Percentiles rank a stretch among this genome's conserved stretches.
These are phyloP conservation scores for Phellopilus nigrolimitatus DNA, from an alignment of 1,284 basidiomycete species.

Conservation along the genomic window DNA sequence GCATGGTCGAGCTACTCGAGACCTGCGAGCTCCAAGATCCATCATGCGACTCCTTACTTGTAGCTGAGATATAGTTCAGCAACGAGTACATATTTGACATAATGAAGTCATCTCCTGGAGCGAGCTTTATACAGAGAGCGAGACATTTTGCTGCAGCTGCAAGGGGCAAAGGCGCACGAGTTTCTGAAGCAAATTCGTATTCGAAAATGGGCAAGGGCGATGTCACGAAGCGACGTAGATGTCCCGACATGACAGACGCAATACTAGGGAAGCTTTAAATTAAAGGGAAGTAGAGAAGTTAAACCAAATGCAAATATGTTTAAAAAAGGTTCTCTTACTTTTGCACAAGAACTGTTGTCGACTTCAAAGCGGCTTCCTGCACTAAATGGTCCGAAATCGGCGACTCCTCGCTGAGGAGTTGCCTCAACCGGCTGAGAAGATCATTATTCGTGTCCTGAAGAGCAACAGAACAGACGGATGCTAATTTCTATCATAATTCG, in stretches of 20 bases:
- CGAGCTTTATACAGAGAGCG: slow-evolving; percentile 84
- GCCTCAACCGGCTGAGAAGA: slow-evolving; percentile 67
- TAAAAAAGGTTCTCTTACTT: slow-evolving; percentile 45
- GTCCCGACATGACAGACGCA: slow-evolving; percentile 70
- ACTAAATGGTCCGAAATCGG: slow-evolving; percentile 77
- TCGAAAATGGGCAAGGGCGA: slow-evolving; percentile 87
- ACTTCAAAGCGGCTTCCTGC: slow-evolving; percentile 83
- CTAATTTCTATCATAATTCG: slow-evolving; percentile 64
- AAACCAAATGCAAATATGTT: neutral
- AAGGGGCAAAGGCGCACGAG: slow-evolving; percentile 70
- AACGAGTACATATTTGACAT: slow-evolving; percentile 96
- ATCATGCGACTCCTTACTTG: slow-evolving; percentile 70
- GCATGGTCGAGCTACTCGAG: slow-evolving; percentile 39
- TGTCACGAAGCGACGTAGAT: slow-evolving; percentile 85
- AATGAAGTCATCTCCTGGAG: slow-evolving; percentile 85
- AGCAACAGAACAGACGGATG: slow-evolving; percentile 79
- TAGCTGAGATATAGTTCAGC: slow-evolving; percentile 84
- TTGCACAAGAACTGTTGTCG: slow-evolving; percentile 74
- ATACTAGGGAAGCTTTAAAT: slow-evolving; percentile 70
- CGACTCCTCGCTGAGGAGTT: slow-evolving; percentile 78
- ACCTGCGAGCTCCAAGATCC: slow-evolving; percentile 38
- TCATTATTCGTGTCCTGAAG: slow-evolving; percentile 63
- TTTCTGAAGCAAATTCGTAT: slow-evolving; percentile 73
- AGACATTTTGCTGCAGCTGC: slow-evolving; percentile 86
- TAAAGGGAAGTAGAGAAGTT: neutral